Evolutionary conservation across 2,329 filamentous ascomycete species (phyloP), one percentile per base, ranked within the genome.

Genomic region (Botryosphaeria agaves): DNA sequence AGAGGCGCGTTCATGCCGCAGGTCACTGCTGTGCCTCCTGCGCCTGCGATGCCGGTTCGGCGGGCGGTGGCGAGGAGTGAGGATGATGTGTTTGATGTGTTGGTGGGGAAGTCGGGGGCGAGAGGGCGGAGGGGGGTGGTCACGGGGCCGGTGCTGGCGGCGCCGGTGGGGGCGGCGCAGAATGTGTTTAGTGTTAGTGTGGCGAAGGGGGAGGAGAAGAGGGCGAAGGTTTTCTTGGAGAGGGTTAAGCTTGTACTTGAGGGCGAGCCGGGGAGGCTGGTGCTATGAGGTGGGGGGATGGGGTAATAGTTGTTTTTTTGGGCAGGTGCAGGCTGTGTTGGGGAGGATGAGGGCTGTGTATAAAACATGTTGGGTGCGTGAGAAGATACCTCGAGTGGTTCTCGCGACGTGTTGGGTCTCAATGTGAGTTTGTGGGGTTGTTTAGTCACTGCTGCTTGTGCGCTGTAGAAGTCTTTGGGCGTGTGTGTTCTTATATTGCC

Each of bases 121-220:
- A 8, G 7, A 19, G n/a, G 15, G 2, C 14, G 14, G 9, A 7
- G 4, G 11, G 8, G 18, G 17, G 7, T 14, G 14, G 5, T 14
- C 11, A 15, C 12, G 15, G 26, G 14, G 47, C 57, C 15, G 57
- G 64, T 3, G 9, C 14, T 20, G 12, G 61, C 63, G 4, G 45
- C 69, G 8, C 63, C 64, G 5, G 58, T 40, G 4, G 43, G 37
- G 18, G 48, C 60, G 3, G 69, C 74, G 9, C 58, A 70, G 32
- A 91, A 92, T 49, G 60, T 85, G 1, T 92, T 95, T 50, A 87
- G 73, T 44, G 59, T 98, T 30, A 75, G 64, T 17, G 85, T 92
- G 14, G 73, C 77, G 23, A 72, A 69, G 55, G 71, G 69, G 6
- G 89, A 98, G 52, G 79, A 85, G 66, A 71, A 75, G 59, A 67